These are phyloP conservation scores for Xerocomus minutiporus DNA, from an alignment of 1,284 basidiomycete genomes.

Conservation along the genomic window DNA sequence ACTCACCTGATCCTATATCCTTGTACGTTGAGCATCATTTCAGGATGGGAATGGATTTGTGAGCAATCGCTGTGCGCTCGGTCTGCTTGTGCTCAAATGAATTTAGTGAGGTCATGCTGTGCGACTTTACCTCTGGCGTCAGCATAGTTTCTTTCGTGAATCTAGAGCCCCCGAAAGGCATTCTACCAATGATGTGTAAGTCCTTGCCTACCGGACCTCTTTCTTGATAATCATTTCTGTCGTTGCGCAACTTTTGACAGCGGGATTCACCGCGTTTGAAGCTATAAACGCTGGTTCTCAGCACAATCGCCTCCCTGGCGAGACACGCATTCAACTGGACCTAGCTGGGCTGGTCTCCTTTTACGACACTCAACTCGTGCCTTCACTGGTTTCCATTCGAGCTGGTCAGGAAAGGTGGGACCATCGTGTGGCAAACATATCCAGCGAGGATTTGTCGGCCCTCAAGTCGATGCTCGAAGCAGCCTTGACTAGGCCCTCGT, in stretches of 20 bases:
- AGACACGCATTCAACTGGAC: constrained; percentile 36
- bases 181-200: not conserved
- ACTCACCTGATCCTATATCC: not conserved
- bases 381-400: constrained; percentile 28
- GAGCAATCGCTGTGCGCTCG: constrained; percentile 16
- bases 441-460: constrained; percentile 15
- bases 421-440: constrained; percentile 33
- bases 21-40: not conserved
- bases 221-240: not conserved
- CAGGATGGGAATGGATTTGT: constrained; percentile 51
- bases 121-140: constrained; percentile 42
- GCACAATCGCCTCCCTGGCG: constrained; percentile 36
- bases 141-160: constrained; percentile 35
- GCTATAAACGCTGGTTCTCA: constrained; percentile 29
- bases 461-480: constrained; percentile 22
- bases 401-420: constrained; percentile 25
- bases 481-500: constrained; percentile 14
- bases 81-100: not conserved
- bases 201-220: not conserved
- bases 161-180: not conserved
- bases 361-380: constrained; percentile 33
- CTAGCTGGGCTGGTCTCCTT: constrained; percentile 31
- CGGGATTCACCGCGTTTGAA: constrained; percentile 7
- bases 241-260: not conserved
- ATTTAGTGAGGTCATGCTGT: constrained; percentile 49